A percentile compares a stretch with the other conserved stretches of the same genome.
phyloP scores from a whole-genome alignment of 768 basidiomycete genomes.

The Rhizopogon rudus region DNA sequence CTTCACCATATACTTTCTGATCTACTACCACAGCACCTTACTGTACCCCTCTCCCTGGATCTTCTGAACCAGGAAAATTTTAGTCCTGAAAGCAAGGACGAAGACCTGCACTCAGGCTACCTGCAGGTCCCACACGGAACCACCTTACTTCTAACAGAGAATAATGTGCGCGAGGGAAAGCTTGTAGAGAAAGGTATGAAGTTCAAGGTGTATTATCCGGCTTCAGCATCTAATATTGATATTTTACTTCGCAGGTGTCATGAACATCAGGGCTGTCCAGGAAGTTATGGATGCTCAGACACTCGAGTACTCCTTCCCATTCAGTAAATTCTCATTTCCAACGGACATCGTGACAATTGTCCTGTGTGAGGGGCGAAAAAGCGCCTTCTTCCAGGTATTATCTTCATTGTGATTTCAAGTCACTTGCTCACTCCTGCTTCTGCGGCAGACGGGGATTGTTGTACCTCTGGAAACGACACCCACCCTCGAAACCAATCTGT shows the following conservation, averaged over 20 bases:
- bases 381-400: conserved; percentile 65
- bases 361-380: conserved; percentile 59
- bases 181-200: conserved; percentile 43
- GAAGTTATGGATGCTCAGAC: conserved; percentile 61
- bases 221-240: background rate
- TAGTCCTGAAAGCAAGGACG: conserved; percentile 59
- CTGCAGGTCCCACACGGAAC: conserved; percentile 68
- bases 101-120: conserved; percentile 70
- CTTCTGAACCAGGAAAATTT: conserved; percentile 55
- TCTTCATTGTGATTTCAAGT: background rate
- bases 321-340: conserved; percentile 63
- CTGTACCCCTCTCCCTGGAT: conserved; percentile 58
- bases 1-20: conserved; percentile 51
- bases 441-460: conserved; percentile 51
- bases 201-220: background rate
- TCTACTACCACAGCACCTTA: conserved; percentile 52
- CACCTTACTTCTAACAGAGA: conserved; percentile 59
- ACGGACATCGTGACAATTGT: conserved; percentile 70
- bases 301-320: conserved; percentile 73
- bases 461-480: conserved; percentile 41
- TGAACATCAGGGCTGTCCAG: conserved; percentile 60
- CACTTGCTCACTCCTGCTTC: background rate
- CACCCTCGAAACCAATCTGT: conserved; percentile 31
- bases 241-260: conserved; percentile 39
- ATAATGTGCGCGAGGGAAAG: conserved; percentile 61